Evolutionary conservation across 257 asterid genomes (phyloP).

Genomic region (Fraxinus cuspidata): DNA sequence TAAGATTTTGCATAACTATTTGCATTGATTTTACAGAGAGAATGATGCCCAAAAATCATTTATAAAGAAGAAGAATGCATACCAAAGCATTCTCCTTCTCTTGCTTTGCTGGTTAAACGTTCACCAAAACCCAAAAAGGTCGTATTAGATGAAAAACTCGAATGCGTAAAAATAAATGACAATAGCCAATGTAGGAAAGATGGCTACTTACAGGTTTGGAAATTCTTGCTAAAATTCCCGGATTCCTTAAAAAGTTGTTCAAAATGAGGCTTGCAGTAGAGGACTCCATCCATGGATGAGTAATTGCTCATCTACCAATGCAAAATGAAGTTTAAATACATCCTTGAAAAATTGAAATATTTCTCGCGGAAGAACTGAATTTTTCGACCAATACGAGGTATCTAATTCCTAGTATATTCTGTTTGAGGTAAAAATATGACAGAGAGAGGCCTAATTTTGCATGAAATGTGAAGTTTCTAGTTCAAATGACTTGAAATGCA

Average conservation of each 20-base stretch:
- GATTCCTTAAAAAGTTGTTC: constrained; percentile 81
- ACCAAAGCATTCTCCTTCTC: constrained; percentile 54
- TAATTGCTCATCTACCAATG: constrained; percentile 76
- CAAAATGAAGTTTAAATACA: background rate
- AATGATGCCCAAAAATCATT: no score
- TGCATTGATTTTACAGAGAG: no score
- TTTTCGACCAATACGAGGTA: no score
- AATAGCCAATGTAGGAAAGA: background rate
- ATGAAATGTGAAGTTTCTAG: no score
- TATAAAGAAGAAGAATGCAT: background rate
- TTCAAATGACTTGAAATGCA: no score
- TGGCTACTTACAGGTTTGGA: constrained; percentile 41
- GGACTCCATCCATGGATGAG: constrained; percentile 73
- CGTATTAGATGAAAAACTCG: background rate
- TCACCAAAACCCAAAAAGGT: constrained; percentile 11
- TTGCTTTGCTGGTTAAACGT: constrained; percentile 38
- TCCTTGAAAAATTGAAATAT: no score
- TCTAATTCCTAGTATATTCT: no score
- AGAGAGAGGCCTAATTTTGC: no score
- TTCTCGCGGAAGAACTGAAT: no score
- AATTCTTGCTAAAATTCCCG: constrained; percentile 66
- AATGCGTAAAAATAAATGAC: background rate
- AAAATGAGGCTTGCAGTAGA: constrained; percentile 83
- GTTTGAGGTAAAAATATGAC: no score
- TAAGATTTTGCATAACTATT: no score